These are phyloP conservation scores for Cardiospermum halicacabum DNA, from an alignment of 345 rosid species.

Conservation along the genomic window DNA sequence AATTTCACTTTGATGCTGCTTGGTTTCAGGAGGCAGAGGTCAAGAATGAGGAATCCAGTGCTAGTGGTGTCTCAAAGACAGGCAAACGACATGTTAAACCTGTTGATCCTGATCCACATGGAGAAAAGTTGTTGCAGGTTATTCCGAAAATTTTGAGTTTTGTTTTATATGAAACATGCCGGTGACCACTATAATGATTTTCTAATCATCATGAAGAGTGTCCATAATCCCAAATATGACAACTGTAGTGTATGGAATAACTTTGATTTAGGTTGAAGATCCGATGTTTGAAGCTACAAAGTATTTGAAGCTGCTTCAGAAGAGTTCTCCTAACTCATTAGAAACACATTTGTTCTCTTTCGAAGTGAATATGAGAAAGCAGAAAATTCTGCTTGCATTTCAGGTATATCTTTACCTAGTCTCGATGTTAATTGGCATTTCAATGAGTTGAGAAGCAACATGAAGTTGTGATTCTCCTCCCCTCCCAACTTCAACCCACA, in stretches of 20 bases:
- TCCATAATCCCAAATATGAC: slow-evolving; percentile 8
- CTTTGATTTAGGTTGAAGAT: slow-evolving; percentile 65
- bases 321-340: slow-evolving; percentile 68
- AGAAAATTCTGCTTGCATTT: slow-evolving; percentile 79
- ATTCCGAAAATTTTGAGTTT: slow-evolving; percentile 12
- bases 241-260: slow-evolving; percentile 13
- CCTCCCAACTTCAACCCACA: not conserved
- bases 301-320: slow-evolving; percentile 90
- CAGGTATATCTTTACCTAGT: slow-evolving; percentile 48
- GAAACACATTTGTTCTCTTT: slow-evolving; percentile 96
- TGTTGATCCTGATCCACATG: slow-evolving; percentile 92
- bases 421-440: not conserved
- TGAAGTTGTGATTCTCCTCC: not conserved
- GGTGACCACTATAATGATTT: not conserved
- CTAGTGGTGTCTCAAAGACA: slow-evolving; percentile 63
- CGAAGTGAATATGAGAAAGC: slow-evolving; percentile 94
- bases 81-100: slow-evolving; percentile 88
- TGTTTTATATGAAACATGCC: not conserved
- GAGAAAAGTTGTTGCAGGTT: slow-evolving; percentile 92
- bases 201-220: not conserved
- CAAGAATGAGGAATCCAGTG: slow-evolving; percentile 76
- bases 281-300: slow-evolving; percentile 88
- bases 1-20: slow-evolving; percentile 17
- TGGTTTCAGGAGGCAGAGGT: slow-evolving; percentile 81
- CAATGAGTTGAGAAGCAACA: not conserved